Base-by-base conservation (phyloP, 169 alveolate species). In the Cryptosporidium sp. region DNA sequence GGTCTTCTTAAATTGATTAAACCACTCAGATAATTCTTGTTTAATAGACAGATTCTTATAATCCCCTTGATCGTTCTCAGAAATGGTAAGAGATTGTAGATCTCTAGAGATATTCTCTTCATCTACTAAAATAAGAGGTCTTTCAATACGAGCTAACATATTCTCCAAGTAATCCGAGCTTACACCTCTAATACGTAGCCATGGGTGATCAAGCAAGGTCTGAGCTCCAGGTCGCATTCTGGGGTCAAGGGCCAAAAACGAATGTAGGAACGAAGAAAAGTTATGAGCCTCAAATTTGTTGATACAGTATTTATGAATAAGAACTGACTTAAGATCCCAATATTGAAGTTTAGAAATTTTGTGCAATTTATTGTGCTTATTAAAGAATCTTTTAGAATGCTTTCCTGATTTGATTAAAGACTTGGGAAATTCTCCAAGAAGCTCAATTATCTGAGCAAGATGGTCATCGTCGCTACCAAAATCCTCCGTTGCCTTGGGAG, bases 401-500 rank as follows among this genome's bases (percentile, higher is more conserved):
- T 80, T 84, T 14, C 99, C 98, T 59, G 95, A 55, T 48, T 93
- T 85, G 3, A 96, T 95, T 93, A 97, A 94, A 37, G 91, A 85
- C 75, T 93, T 93, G 21, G 99, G 98, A 85, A 98, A 94, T 84
- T 94, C 95, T 35, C 99, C 99, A 37, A 96, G 89, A 21, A 96
- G 93, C 92, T 96, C 99, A 29, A 96, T 94, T 70, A 97, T 97
- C 93, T 95, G 95, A 23, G 98, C 98, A 23, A 97, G 93, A 80
- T 96, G 98, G 86, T 97, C 98, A 84, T 96, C 98, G 86, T 96
- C 97, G 65, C 97, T 93, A 37, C 95, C 92, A 80, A 93, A 96
- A 48, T 93, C 95, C 70, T 93, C 96, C 37, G 97, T 95, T 37
- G 95, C 95, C 85, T 97, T 95, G 1, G 99, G 99, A 84, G 98